Conservation (phyloP, 2,329 filamentous ascomycete genomes). For the Piedraia hortae region DNA sequence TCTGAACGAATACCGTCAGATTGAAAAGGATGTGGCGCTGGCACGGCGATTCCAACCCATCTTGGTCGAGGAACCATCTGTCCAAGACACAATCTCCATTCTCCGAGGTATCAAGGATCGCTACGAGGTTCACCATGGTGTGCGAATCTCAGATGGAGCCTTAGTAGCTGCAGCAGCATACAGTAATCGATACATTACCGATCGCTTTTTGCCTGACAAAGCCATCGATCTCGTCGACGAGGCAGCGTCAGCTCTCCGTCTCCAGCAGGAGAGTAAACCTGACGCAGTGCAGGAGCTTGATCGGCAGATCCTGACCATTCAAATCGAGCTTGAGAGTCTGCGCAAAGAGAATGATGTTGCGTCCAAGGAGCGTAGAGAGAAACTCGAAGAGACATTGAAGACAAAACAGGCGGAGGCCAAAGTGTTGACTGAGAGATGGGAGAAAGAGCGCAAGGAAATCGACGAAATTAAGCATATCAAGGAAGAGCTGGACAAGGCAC, state of each 20-base stretch:
- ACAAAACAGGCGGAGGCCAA: slow-evolving; percentile 48
- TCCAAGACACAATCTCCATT: slow-evolving; percentile 84
- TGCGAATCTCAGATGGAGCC: slow-evolving; percentile 76
- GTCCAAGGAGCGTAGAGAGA: slow-evolving; percentile 65
- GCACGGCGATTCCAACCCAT: slow-evolving; percentile 88
- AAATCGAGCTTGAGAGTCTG: slow-evolving; percentile 84
- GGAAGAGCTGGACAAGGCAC: slow-evolving; percentile 62
- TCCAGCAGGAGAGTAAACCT: slow-evolving; percentile 92
- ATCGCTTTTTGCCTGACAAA: slow-evolving; percentile 86
- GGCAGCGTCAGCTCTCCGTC: slow-evolving; percentile 62
- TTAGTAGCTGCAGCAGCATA: slow-evolving; percentile 77
- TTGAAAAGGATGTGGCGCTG: slow-evolving; percentile 86
- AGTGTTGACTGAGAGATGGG: slow-evolving; percentile 61
- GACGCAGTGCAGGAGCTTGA: slow-evolving; percentile 82
- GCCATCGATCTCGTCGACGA: slow-evolving; percentile 94
- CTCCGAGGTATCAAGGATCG: slow-evolving; percentile 89
- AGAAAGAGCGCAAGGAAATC: slow-evolving; percentile 65
- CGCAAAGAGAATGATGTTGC: slow-evolving; percentile 81
- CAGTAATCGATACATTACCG: slow-evolving; percentile 88
- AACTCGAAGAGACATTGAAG: slow-evolving; percentile 52
- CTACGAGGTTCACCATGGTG: slow-evolving; percentile 92
- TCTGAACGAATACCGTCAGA: slow-evolving; percentile 66
- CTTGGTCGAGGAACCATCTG: slow-evolving; percentile 67
- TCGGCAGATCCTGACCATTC: slow-evolving; percentile 86
- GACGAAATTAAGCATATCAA: slow-evolving; percentile 68